Evolutionary conservation across 495 filamentous ascomycete species (phyloP).

Genomic region (Beverwykella pulmonaria): DNA sequence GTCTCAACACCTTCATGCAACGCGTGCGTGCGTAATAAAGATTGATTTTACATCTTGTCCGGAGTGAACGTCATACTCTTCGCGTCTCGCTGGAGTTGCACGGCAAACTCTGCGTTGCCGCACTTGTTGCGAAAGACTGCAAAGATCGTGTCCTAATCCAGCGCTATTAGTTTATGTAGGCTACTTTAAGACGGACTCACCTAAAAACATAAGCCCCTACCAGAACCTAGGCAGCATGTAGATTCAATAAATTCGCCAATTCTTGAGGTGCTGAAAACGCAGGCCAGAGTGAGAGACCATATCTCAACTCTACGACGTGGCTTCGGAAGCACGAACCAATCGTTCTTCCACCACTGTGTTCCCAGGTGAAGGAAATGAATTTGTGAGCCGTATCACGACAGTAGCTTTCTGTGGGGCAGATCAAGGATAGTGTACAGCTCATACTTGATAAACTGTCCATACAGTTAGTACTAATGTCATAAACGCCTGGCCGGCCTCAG

Average conservation of each 20-base stretch:
- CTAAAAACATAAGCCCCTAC: slow-evolving; percentile 23
- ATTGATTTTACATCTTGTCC: slow-evolving; percentile 15
- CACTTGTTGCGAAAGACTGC: slow-evolving; percentile 21
- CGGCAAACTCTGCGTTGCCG: slow-evolving; percentile 20
- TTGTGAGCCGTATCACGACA: slow-evolving; percentile 19
- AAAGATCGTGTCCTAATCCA: slow-evolving; percentile 21
- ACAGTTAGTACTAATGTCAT: slow-evolving; percentile 22
- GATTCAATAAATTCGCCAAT: slow-evolving; percentile 26
- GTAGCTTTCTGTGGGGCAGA: slow-evolving; percentile 15
- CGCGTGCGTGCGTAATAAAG: slow-evolving; percentile 14
- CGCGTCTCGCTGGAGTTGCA: slow-evolving; percentile 17
- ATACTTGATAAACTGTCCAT: slow-evolving; percentile 25
- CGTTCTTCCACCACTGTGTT: slow-evolving; percentile 20
- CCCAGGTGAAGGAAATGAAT: slow-evolving; percentile 24
- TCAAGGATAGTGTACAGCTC: slow-evolving; percentile 20
- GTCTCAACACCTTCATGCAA: slow-evolving; percentile 21
- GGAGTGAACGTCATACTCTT: slow-evolving; percentile 20
- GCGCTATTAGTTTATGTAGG: slow-evolving; percentile 17
- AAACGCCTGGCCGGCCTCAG: slow-evolving; percentile 19
- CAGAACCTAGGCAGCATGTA: slow-evolving; percentile 18
- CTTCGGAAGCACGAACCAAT: slow-evolving; percentile 22
- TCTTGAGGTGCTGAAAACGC: slow-evolving; percentile 21
- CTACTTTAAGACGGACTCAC: slow-evolving; percentile 23
- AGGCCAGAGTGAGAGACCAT: slow-evolving; percentile 15
- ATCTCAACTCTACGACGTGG: slow-evolving; percentile 20